Percentiles rank a stretch among this genome's conserved stretches.
Conservation (phyloP, 176 grass and related monocot genomes). For the Avena insularis region DNA sequence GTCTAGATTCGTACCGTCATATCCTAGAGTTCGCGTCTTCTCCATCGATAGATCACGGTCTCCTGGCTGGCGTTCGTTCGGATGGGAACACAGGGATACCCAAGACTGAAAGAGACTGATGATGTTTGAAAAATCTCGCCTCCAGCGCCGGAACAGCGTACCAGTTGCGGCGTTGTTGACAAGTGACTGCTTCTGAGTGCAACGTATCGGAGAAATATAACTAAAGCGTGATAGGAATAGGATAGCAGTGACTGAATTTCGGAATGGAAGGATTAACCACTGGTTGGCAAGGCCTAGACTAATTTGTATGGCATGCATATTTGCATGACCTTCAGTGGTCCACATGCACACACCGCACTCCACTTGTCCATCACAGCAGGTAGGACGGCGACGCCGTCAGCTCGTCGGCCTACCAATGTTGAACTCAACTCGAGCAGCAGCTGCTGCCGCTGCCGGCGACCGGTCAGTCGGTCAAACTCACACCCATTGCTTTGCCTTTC, state of each 20-base stretch:
- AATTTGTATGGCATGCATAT: background rate
- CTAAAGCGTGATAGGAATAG: background rate
- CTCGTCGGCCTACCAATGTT: constrained; percentile 2
- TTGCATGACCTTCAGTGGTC: background rate
- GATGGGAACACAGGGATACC: background rate
- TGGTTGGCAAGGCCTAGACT: background rate
- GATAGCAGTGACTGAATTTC: background rate
- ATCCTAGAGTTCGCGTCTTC: background rate
- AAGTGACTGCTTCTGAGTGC: background rate
- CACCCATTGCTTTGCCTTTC: too few relatives aligned
- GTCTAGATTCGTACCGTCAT: too few relatives aligned
- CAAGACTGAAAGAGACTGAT: background rate
- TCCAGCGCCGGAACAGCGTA: background rate
- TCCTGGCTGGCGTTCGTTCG: background rate
- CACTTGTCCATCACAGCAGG: background rate
- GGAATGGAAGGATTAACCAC: background rate
- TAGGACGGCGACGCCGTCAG: background rate
- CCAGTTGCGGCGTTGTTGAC: background rate
- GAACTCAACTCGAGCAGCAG: background rate
- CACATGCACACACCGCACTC: background rate
- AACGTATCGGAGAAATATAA: background rate
- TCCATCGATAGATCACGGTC: background rate
- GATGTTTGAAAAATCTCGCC: background rate
- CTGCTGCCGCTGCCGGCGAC: too few relatives aligned
- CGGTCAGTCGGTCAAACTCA: too few relatives aligned